phyloP scores from a whole-genome alignment of 768 basidiomycete genomes.

The Hortiboletus flavorubellus region DNA sequence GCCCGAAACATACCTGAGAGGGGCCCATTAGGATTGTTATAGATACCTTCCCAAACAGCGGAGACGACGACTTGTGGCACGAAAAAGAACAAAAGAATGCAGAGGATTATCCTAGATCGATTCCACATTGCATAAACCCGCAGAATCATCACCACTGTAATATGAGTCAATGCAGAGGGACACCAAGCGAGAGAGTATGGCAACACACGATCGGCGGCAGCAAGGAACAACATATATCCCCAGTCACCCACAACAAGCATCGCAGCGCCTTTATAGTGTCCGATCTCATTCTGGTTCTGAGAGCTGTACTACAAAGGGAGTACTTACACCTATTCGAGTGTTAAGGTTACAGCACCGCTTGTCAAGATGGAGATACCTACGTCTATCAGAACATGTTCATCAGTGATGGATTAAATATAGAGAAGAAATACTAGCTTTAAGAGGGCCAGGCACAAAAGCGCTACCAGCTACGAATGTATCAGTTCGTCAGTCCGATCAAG shows the following conservation, averaged over 20 bases:
- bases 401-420: not conserved
- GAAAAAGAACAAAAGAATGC: constrained; percentile 4
- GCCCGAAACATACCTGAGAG: constrained; percentile 2
- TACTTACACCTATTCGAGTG: constrained; percentile 10
- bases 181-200: too few relatives aligned
- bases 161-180: not conserved
- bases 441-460: constrained; percentile 3
- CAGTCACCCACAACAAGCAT: not conserved
- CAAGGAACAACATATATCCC: constrained; percentile 5
- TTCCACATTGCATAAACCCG: constrained; percentile 16
- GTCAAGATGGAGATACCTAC: not conserved
- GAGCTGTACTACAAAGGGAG: not conserved
- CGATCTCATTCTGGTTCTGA: not conserved
- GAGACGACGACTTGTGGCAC: not conserved
- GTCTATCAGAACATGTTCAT: not conserved
- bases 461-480: not conserved
- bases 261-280: not conserved
- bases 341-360: not conserved
- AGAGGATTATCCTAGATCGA: constrained; percentile 5
- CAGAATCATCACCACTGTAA: constrained; percentile 16
- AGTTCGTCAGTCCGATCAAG: not conserved
- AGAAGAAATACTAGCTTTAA: not conserved
- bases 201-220: constrained; percentile 11
- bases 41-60: constrained; percentile 3
- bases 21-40: not conserved